Conservation (phyloP, 768 basidiomycete genomes). For the Neoboletus subvelutipes region DNA sequence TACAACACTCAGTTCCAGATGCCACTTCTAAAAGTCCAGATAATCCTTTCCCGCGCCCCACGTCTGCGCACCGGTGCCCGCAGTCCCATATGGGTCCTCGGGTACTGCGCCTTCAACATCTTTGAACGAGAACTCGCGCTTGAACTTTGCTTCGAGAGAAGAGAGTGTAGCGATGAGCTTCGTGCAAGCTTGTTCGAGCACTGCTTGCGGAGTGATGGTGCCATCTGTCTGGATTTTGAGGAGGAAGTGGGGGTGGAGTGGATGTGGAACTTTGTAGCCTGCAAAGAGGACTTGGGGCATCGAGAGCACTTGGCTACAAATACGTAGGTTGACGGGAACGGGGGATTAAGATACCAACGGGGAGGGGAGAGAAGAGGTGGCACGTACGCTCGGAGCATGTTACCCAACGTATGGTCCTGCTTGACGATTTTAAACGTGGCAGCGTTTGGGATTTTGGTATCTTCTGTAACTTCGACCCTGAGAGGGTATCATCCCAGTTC, state of each 20-base stretch:
- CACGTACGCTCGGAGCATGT: conserved; percentile 92
- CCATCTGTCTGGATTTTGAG: conserved; percentile 97
- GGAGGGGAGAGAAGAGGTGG: conserved; percentile 7
- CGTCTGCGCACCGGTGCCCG: conserved; percentile 38
- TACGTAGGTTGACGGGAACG: conserved; percentile 5
- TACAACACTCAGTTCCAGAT: background rate
- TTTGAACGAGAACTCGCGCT: conserved; percentile 78
- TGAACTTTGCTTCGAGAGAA: conserved; percentile 72
- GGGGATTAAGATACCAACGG: background rate
- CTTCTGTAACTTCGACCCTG: conserved; percentile 89
- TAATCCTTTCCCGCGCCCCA: conserved; percentile 54
- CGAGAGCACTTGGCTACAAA: conserved; percentile 77
- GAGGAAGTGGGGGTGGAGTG: conserved; percentile 89
- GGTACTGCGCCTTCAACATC: conserved; percentile 54
- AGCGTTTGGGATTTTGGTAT: conserved; percentile 97
- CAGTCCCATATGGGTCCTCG: conserved; percentile 53
- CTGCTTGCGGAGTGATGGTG: conserved; percentile 72
- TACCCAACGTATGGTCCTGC: conserved; percentile 96
- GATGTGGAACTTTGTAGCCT: conserved; percentile 97
- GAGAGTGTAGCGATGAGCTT: conserved; percentile 73
- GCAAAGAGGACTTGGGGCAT: conserved; percentile 91
- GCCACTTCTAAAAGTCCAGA: conserved; percentile 47
- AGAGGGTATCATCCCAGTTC: conserved; percentile 1
- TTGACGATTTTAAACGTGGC: conserved; percentile 93
- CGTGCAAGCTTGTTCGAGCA: conserved; percentile 80